Percentiles rank a stretch among this genome's conserved stretches.
These are phyloP conservation scores for Cladosporium sp. DNA, from an alignment of 2,329 filamentous ascomycete species.

Conservation along the genomic window DNA sequence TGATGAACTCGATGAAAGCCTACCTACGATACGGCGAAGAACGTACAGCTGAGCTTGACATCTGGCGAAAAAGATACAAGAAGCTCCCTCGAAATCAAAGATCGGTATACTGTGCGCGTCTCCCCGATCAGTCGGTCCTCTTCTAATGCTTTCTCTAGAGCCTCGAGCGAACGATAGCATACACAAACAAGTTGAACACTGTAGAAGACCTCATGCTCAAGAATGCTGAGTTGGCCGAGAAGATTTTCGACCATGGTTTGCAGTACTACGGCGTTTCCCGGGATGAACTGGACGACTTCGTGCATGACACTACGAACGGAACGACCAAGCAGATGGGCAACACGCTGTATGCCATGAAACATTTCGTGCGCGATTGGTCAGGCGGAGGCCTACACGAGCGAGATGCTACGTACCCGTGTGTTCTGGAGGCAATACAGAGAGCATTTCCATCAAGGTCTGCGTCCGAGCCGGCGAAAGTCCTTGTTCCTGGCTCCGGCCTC, in stretches of 20 bases:
- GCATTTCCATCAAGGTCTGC: slow-evolving; percentile 14
- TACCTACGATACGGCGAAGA: slow-evolving; percentile 52
- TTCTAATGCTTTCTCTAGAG: slow-evolving; percentile 7
- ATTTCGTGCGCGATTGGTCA: slow-evolving; percentile 92
- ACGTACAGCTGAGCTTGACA: slow-evolving; percentile 16
- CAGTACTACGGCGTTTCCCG: slow-evolving; percentile 17
- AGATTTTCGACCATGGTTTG: slow-evolving; percentile 61
- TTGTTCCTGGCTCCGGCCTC: slow-evolving; percentile 82
- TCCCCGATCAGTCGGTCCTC: neutral
- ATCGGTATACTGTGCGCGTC: slow-evolving; percentile 1
- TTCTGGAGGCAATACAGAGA: slow-evolving; percentile 46
- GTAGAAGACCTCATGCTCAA: slow-evolving; percentile 66
- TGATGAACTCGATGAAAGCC: slow-evolving; percentile 69
- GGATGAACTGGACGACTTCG: slow-evolving; percentile 16
- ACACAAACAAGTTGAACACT: slow-evolving; percentile 14
- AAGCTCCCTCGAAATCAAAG: slow-evolving; percentile 16
- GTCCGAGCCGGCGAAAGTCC: slow-evolving; percentile 46
- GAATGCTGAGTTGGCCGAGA: slow-evolving; percentile 73
- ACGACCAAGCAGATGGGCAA: slow-evolving; percentile 69
- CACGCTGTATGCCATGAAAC: slow-evolving; percentile 79
- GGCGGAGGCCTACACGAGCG: slow-evolving; percentile 68
- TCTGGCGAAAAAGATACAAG: slow-evolving; percentile 16
- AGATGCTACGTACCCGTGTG: slow-evolving; percentile 63
- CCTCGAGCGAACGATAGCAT: slow-evolving; percentile 16
- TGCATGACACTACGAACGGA: slow-evolving; percentile 32